Conservation (phyloP, 331 rosid genomes). For the Phaseolus coccineus region DNA sequence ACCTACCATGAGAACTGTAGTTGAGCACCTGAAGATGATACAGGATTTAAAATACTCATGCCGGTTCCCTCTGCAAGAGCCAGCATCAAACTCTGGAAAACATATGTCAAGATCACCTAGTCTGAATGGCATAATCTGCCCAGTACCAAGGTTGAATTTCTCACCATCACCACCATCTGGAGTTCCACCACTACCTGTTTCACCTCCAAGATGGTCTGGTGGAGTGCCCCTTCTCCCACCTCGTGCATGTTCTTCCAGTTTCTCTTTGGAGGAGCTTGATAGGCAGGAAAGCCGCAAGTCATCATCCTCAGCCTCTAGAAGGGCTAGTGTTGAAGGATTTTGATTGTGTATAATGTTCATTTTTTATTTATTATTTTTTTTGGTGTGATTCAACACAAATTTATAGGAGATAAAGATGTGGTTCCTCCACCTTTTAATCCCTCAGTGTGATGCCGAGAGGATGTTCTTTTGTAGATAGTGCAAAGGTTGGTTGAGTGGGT, state of each 20-base stretch:
- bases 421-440: slow-evolving; percentile 58
- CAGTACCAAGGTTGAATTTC: slow-evolving; percentile 69
- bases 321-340: slow-evolving; percentile 90
- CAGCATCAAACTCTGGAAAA: slow-evolving; percentile 66
- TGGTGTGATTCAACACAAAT: slow-evolving; percentile 72
- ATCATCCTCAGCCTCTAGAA: slow-evolving; percentile 69
- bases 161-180: slow-evolving; percentile 86
- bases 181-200: slow-evolving; percentile 55
- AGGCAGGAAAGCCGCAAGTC: slow-evolving; percentile 82
- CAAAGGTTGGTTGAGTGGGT: slow-evolving; percentile 54
- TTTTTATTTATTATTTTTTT: slow-evolving; percentile 45
- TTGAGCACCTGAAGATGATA: slow-evolving; percentile 73
- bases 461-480: slow-evolving; percentile 76
- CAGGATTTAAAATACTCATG: slow-evolving; percentile 84
- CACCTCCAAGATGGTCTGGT: slow-evolving; percentile 70
- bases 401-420: slow-evolving; percentile 75
- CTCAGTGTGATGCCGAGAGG: slow-evolving; percentile 58
- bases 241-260: slow-evolving; percentile 72
- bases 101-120: slow-evolving; percentile 90
- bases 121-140: slow-evolving; percentile 74
- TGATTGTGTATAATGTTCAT: slow-evolving; percentile 73
- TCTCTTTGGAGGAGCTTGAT: slow-evolving; percentile 75
- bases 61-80: slow-evolving; percentile 90
- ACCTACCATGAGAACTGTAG: slow-evolving; percentile 94
- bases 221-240: slow-evolving; percentile 59